Evolutionary conservation across 257 asterid genomes (phyloP).

Genomic region (Cordia subcordata): DNA sequence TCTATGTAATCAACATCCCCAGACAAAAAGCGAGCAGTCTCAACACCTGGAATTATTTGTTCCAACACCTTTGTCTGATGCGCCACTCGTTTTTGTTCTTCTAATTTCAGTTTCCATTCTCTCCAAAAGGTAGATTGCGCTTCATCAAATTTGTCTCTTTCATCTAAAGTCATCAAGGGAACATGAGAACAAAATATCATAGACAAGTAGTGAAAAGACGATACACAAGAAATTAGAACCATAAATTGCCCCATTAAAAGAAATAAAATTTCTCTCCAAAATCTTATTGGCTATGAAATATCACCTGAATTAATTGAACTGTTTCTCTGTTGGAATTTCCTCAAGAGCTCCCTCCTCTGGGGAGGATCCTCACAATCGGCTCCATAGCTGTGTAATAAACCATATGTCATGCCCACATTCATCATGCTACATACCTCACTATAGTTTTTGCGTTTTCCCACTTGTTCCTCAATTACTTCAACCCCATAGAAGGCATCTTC

Average conservation of each 20-base stretch:
- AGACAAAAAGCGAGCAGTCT: constrained; percentile 72
- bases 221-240: constrained; percentile 7
- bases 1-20: constrained; percentile 76
- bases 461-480: constrained; percentile 78
- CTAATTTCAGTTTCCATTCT: constrained; percentile 91
- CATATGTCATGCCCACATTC: constrained; percentile 87
- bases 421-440: constrained; percentile 74
- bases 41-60: constrained; percentile 89
- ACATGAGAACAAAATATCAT: constrained; percentile 13
- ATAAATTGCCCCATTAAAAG: constrained; percentile 10
- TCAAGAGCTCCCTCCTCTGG: constrained; percentile 72
- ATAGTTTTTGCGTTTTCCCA: constrained; percentile 58
- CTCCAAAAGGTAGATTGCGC: constrained; percentile 97
- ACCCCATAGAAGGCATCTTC: constrained; percentile 75
- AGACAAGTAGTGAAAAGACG: constrained; percentile 9
- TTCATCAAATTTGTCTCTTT: constrained; percentile 61
- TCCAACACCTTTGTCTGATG: constrained; percentile 87
- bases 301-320: constrained; percentile 69
- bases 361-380: constrained; percentile 64
- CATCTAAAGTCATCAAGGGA: constrained; percentile 44
- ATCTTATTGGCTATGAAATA: constrained; percentile 17
- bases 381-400: constrained; percentile 77
- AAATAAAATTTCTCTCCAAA: constrained; percentile 7
- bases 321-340: constrained; percentile 61
- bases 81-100: constrained; percentile 79